phyloP scores from a whole-genome alignment of 2,329 filamentous ascomycete species.

The Sporothrix variecibatus region DNA sequence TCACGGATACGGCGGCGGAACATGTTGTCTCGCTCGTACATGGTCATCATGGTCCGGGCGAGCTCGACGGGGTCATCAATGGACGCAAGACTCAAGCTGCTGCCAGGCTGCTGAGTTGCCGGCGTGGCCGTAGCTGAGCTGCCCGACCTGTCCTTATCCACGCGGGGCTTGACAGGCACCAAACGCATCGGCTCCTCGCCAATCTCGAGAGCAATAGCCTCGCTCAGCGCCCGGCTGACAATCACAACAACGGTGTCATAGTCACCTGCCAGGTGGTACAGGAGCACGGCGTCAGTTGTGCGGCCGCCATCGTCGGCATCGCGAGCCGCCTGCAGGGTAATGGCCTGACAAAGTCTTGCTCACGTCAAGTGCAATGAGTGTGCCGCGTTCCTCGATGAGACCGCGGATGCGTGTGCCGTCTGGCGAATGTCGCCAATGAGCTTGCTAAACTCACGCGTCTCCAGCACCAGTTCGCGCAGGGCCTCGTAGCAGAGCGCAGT shows the following conservation, averaged over 20 bases:
- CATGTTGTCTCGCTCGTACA: conserved; percentile 64
- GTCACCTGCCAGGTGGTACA: conserved; percentile 93
- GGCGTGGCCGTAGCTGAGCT: conserved; percentile 53
- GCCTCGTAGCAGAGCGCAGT: conserved; percentile 85
- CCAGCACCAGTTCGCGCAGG: conserved; percentile 89
- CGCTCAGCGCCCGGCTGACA: conserved; percentile 85
- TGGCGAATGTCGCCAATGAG: conserved; percentile 84
- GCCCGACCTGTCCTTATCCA: conserved; percentile 41
- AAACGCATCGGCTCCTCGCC: conserved; percentile 78
- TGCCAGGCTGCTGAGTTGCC: conserved; percentile 55
- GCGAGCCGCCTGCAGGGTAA: conserved; percentile 87
- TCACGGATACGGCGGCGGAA: conserved; percentile 60
- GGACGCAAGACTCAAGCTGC: conserved; percentile 61
- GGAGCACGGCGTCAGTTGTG: conserved; percentile 86
- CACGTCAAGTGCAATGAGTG: conserved; percentile 78
- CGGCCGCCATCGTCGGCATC: conserved; percentile 94
- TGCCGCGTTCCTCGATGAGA: conserved; percentile 81
- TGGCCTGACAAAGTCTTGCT: conserved; percentile 85
- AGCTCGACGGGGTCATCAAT: conserved; percentile 64
- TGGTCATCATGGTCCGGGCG: conserved; percentile 62
- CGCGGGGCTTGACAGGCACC: conserved; percentile 75
- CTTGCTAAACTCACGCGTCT: conserved; percentile 93
- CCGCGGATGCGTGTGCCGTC: conserved; percentile 86
- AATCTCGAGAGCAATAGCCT: conserved; percentile 83
- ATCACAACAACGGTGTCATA: conserved; percentile 93